A percentile compares a stretch with the other conserved stretches of the same genome.
These are phyloP conservation scores for Russula compacta DNA, from an alignment of 768 basidiomycete species.

Conservation along the genomic window DNA sequence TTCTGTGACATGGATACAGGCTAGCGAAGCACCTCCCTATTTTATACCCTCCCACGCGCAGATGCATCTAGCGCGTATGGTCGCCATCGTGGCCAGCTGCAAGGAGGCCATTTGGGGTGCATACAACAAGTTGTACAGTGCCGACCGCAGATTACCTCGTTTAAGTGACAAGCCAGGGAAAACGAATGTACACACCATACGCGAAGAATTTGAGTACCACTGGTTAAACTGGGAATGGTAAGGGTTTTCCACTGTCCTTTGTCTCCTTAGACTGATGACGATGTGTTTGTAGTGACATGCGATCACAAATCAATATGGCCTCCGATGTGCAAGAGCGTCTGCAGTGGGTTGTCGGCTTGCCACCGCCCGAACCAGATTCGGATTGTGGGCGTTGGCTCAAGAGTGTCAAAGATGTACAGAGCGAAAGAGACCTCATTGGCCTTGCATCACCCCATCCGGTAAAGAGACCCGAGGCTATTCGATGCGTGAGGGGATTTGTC, in stretches of 20 bases:
- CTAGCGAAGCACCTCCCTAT: slow-evolving; percentile 22
- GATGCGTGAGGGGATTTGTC: slow-evolving; percentile 19
- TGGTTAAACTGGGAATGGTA: slow-evolving; percentile 69
- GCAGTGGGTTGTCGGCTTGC: slow-evolving; percentile 44
- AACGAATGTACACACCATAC: slow-evolving; percentile 27
- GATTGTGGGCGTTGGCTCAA: slow-evolving; percentile 48
- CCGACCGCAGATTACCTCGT: slow-evolving; percentile 27
- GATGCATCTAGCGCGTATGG: slow-evolving; percentile 57
- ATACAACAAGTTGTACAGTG: slow-evolving; percentile 41
- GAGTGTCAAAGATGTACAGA: neutral
- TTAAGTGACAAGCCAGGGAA: slow-evolving; percentile 20
- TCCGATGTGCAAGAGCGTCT: slow-evolving; percentile 37
- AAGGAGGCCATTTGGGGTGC: slow-evolving; percentile 63
- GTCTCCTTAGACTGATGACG: neutral
- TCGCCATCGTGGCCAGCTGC: slow-evolving; percentile 50
- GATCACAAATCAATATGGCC: slow-evolving; percentile 57
- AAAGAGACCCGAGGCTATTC: slow-evolving; percentile 5
- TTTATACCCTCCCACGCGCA: slow-evolving; percentile 38
- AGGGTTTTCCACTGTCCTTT: neutral
- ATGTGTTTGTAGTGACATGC: slow-evolving; percentile 52
- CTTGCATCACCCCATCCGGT: neutral
- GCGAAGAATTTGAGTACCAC: slow-evolving; percentile 54
- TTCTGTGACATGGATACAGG: neutral
- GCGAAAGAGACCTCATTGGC: neutral
- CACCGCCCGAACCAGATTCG: slow-evolving; percentile 26